Evolutionary conservation across 176 grass and related monocot species (phyloP).

Genomic region (Ampelocalamus luodianensis): DNA sequence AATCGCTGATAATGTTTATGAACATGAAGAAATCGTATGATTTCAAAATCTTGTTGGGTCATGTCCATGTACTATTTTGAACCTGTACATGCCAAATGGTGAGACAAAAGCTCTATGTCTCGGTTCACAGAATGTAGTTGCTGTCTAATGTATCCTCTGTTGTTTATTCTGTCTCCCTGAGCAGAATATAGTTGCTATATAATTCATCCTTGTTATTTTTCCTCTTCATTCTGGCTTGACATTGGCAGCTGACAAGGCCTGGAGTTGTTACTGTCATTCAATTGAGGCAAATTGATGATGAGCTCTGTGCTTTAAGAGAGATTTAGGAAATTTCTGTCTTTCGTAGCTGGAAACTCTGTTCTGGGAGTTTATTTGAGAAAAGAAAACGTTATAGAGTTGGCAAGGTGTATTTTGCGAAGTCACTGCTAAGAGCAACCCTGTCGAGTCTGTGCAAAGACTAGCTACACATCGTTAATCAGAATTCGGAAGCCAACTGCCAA

Average conservation of each 20-base stretch:
- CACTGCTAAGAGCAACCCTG: neutral
- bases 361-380: neutral
- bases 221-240: neutral
- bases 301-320: neutral
- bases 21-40: neutral
- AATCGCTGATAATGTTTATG: constrained; percentile 33
- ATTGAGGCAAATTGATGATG: neutral
- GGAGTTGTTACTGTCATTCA: neutral
- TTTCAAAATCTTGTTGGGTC: constrained; percentile 23
- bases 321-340: neutral
- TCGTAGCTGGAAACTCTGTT: neutral
- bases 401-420: neutral
- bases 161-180: too few relatives aligned
- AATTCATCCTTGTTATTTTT: neutral
- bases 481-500: too few relatives aligned
- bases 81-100: neutral
- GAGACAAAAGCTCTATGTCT: neutral
- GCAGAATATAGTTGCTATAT: neutral
- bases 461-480: too few relatives aligned
- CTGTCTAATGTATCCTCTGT: neutral
- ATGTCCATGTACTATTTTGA: neutral
- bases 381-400: neutral
- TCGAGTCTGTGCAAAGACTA: too few relatives aligned
- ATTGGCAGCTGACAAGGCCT: neutral
- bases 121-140: neutral